Percentiles rank a stretch among this genome's conserved stretches.
phyloP scores from a whole-genome alignment of 768 basidiomycete genomes.

The Leccinum imitatum region DNA sequence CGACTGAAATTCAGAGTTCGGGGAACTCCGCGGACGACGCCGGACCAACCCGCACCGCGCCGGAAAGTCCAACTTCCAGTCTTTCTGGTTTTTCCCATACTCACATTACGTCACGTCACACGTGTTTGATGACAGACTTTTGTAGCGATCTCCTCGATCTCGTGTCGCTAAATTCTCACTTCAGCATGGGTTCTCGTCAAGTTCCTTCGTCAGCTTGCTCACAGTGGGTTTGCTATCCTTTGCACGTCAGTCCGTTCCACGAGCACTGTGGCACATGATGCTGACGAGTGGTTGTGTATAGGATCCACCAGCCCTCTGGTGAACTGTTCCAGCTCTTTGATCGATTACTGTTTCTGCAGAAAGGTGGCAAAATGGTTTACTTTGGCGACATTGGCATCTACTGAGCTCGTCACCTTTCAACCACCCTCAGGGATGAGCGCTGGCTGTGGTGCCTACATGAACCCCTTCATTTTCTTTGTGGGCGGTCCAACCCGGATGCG shows the following conservation, averaged over 20 bases:
- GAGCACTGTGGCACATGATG: not conserved
- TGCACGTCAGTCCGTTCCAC: constrained; percentile 41
- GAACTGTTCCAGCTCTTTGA: constrained; percentile 54
- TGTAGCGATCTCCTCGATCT: not conserved
- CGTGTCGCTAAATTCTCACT: not conserved
- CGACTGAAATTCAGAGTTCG: too few species aligned
- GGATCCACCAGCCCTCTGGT: constrained; percentile 40
- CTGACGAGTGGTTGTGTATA: not conserved
- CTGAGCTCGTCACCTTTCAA: constrained; percentile 52
- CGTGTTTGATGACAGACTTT: not conserved
- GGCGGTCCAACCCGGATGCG: constrained; percentile 59
- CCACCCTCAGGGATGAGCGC: constrained; percentile 44
- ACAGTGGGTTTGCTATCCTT: constrained; percentile 55
- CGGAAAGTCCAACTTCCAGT: too few species aligned
- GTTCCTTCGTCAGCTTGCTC: constrained; percentile 51
- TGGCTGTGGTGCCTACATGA: constrained; percentile 50
- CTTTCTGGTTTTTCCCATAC: not conserved
- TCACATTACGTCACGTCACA: not conserved
- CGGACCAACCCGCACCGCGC: too few species aligned
- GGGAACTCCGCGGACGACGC: too few species aligned
- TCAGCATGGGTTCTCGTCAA: constrained; percentile 49
- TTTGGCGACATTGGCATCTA: constrained; percentile 43
- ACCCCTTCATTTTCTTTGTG: constrained; percentile 43
- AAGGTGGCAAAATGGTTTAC: constrained; percentile 46
- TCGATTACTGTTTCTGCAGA: constrained; percentile 47